phyloP scores from a whole-genome alignment of 495 filamentous ascomycete genomes.

The Penicillium antarcticum region DNA sequence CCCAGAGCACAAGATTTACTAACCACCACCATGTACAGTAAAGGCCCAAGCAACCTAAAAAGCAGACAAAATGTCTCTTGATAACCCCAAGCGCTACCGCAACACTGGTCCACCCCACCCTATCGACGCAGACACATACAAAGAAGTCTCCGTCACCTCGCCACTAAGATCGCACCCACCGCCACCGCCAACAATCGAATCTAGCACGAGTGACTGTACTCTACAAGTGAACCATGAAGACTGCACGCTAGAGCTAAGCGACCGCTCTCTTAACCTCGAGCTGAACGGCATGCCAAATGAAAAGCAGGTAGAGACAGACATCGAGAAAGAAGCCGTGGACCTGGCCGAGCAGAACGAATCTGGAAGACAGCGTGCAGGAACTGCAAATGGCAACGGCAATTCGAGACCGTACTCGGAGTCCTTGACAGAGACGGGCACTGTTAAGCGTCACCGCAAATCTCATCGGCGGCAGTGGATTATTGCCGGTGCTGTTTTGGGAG shows the following conservation, averaged over 20 bases:
- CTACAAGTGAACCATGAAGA: slow-evolving; percentile 1
- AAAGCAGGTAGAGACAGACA: not conserved
- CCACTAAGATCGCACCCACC: not conserved
- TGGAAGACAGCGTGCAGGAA: not conserved
- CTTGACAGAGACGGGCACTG: not conserved
- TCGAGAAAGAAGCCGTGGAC: not conserved
- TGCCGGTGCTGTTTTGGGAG: not conserved
- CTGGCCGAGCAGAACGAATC: not conserved
- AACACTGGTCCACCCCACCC: not conserved
- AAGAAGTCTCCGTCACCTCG: not conserved
- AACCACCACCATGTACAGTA: too few relatives aligned
- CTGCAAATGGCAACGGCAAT: not conserved
- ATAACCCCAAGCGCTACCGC: not conserved
- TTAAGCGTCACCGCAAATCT: not conserved
- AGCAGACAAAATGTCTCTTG: not conserved
- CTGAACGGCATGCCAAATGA: not conserved
- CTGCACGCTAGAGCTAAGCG: slow-evolving; percentile 1
- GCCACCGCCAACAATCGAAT: not conserved
- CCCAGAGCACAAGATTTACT: too few relatives aligned
- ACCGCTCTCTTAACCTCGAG: not conserved
- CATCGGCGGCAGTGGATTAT: slow-evolving; percentile 5
- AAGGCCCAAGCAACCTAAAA: not conserved
- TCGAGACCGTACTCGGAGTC: not conserved
- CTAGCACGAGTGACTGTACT: not conserved
- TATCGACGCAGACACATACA: not conserved